Percentiles rank a stretch among this genome's conserved stretches.
Conservation (phyloP, 768 basidiomycete species). For the Trametes villosa region DNA sequence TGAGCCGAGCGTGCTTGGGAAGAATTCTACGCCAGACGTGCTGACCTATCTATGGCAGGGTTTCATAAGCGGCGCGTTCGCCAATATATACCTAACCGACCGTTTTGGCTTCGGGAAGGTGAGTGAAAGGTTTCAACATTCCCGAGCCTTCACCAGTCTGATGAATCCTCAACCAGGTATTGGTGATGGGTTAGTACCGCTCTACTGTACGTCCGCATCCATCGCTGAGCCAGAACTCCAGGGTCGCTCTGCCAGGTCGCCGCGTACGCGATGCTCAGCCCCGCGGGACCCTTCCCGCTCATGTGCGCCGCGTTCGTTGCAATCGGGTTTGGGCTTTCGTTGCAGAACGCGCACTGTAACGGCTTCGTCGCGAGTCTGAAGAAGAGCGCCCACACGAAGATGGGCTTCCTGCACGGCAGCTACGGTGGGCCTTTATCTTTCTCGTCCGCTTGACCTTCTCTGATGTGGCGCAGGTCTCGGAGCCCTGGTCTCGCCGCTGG, state of each 20-base stretch:
- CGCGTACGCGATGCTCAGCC: conserved; percentile 55
- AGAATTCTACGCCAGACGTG: too few relatives aligned
- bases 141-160: neutral
- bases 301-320: conserved; percentile 54
- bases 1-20: conserved; percentile 28
- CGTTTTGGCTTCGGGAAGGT: conserved; percentile 54
- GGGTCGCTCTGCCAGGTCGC: conserved; percentile 56
- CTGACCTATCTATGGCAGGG: conserved; percentile 37
- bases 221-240: conserved; percentile 19
- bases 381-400: conserved; percentile 57
- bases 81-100: conserved; percentile 54
- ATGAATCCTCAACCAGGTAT: neutral
- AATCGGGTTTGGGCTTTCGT: conserved; percentile 50
- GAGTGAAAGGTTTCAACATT: neutral
- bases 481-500: conserved; percentile 55
- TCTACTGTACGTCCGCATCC: neutral
- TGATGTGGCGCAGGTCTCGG: conserved; percentile 51
- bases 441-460: neutral
- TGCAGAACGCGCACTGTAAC: conserved; percentile 71
- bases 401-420: conserved; percentile 68
- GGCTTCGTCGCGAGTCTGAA: conserved; percentile 66
- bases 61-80: conserved; percentile 49
- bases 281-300: conserved; percentile 65
- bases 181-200: neutral
- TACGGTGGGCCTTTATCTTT: conserved; percentile 49